phyloP scores from a whole-genome alignment of 805 yeast genomes.

The Myxozyma vanderwaltii region DNA sequence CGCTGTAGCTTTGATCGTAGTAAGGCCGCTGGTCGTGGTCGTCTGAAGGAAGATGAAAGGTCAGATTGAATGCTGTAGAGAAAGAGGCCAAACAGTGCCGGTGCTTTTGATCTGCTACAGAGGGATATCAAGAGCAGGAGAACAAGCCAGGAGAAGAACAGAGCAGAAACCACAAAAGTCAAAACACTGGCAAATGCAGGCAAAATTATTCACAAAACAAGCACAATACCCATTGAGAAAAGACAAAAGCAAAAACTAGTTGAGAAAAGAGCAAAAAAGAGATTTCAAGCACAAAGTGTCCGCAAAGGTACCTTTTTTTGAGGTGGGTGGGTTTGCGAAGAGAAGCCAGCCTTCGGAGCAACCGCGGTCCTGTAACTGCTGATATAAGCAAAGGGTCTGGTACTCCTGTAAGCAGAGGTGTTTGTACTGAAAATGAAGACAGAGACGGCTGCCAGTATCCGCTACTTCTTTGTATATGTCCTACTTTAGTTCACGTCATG shows the following conservation, averaged over 20 bases:
- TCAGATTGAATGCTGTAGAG: not conserved
- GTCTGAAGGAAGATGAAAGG: not conserved
- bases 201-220: not conserved
- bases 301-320: slow-evolving; percentile 12
- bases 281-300: not conserved
- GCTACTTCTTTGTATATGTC: too few relatives aligned
- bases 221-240: slow-evolving; percentile 1
- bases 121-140: not conserved
- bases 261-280: not conserved
- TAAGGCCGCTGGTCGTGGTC: slow-evolving; percentile 22
- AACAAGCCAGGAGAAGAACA: not conserved
- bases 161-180: not conserved
- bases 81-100: not conserved
- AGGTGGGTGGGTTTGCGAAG: too few relatives aligned
- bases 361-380: too few relatives aligned
- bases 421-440: too few relatives aligned
- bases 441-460: too few relatives aligned
- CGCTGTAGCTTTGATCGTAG: slow-evolving; percentile 18
- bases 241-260: not conserved
- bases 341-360: too few relatives aligned
- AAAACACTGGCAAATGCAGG: not conserved
- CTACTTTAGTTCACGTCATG: too few relatives aligned
- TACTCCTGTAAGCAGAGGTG: too few relatives aligned
- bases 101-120: not conserved
- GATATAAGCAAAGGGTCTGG: too few relatives aligned